phyloP scores from a whole-genome alignment of 140 eudicot genomes.

The Oenanthe javanica region DNA sequence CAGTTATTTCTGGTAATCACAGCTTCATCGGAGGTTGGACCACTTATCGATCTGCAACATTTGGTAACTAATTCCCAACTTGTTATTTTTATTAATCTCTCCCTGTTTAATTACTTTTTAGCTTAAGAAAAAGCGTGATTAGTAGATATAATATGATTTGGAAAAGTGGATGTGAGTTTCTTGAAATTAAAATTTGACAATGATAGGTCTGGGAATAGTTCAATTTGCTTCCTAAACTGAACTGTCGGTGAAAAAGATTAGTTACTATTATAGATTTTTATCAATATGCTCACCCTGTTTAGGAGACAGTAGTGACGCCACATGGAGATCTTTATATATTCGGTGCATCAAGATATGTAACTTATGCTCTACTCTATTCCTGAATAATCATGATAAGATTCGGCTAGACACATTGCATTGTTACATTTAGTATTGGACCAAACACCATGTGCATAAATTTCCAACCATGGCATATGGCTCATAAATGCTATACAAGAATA shows the following conservation, averaged over 20 bases:
- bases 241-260: not conserved
- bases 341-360: not conserved
- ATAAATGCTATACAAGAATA: not conserved
- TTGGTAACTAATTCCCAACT: slow-evolving; percentile 33
- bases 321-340: slow-evolving; percentile 2
- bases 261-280: too few species aligned
- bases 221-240: not conserved
- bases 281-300: not conserved
- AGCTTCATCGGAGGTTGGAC: slow-evolving; percentile 70
- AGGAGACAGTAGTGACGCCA: not conserved
- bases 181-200: not conserved
- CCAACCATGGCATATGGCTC: not conserved
- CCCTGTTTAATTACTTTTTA: not conserved
- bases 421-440: slow-evolving; percentile 1
- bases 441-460: not conserved
- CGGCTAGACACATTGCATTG: not conserved
- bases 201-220: not conserved
- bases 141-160: not conserved
- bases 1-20: slow-evolving; percentile 66
- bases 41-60: slow-evolving; percentile 80
- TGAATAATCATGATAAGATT: not conserved
- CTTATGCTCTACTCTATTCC: not conserved
- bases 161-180: not conserved
- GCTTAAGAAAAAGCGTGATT: too few species aligned
- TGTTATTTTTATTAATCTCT: not conserved